Conservation (phyloP, 139 green algal genomes). For the Deuterostichococcus epilithicus region DNA sequence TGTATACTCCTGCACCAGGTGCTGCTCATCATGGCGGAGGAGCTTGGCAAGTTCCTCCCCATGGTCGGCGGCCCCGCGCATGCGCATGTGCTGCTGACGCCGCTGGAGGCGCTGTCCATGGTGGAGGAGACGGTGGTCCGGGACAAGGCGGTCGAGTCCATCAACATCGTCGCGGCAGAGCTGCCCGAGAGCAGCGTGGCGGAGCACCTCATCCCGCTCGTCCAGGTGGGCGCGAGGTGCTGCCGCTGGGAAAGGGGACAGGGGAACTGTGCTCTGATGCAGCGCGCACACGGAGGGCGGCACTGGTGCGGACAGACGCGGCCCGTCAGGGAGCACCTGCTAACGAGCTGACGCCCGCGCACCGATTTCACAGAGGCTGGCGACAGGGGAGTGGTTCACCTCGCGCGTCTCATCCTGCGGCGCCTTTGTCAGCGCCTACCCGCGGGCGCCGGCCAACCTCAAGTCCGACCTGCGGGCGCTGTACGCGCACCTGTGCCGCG, state of each 20-base stretch:
- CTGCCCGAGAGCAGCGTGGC: slow-evolving; percentile 63
- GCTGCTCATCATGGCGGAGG: slow-evolving; percentile 93
- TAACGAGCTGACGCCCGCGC: not conserved
- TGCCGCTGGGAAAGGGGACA: too few species aligned
- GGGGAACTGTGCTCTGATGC: too few species aligned
- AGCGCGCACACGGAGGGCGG: too few species aligned
- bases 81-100: slow-evolving; percentile 76
- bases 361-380: slow-evolving; percentile 90
- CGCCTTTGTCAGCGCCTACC: slow-evolving; percentile 86
- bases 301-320: not conserved
- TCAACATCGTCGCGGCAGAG: slow-evolving; percentile 72
- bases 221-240: slow-evolving; percentile 65
- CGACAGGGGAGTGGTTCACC: slow-evolving; percentile 94
- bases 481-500: slow-evolving; percentile 80
- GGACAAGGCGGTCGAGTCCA: slow-evolving; percentile 87
- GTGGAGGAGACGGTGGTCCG: slow-evolving; percentile 99
- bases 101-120: slow-evolving; percentile 88
- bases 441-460: slow-evolving; percentile 18
- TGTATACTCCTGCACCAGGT: slow-evolving; percentile 40
- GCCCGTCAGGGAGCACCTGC: not conserved
- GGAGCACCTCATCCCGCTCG: slow-evolving; percentile 78
- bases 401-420: slow-evolving; percentile 87
- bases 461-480: slow-evolving; percentile 69
- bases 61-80: slow-evolving; percentile 85
- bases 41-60: slow-evolving; percentile 92